Base-by-base conservation (phyloP, 345 rosid genomes). In the Adansonia digitata region DNA sequence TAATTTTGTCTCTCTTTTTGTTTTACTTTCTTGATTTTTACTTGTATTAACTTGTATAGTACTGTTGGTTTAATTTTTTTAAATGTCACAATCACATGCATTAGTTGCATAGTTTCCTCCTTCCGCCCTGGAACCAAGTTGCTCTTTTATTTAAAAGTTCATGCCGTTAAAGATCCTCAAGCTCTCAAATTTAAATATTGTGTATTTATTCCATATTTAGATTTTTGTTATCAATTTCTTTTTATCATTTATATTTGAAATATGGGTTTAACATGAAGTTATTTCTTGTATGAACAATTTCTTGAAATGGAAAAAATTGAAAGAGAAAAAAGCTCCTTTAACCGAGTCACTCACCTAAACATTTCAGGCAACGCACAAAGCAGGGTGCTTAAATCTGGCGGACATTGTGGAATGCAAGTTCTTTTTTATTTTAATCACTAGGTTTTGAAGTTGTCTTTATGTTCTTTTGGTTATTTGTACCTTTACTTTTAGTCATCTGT, bases 381-480 rank as follows among this genome's bases (percentile, higher is more conserved):
- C 98, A 60, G 98, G 98, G 72, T 96, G 99, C 84, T 83, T 92
- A 77, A 92, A 71, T 85, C 97, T 96, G 75, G 92, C 63, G 71
- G 98, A 96, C 78, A 75, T 87, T 82, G 86, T 91, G 79, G 99
- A 96, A 96, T 98, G 99, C 82, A 89, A 85, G 94, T 84, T 22
- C n/a, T n/a, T n/a, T n/a, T n/a, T n/a, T n/a, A n/a, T n/a, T n/a
- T n/a, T n/a, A n/a, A n/a, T n/a, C n/a, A n/a, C n/a, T n/a, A n/a
- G n/a, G n/a, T n/a, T n/a, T n/a, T n/a, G n/a, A n/a, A n/a, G n/a
- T n/a, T n/a, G n/a, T n/a, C n/a, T n/a, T n/a, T n/a, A n/a, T n/a
- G n/a, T n/a, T n/a, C n/a, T n/a, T n/a, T n/a, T n/a, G n/a, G n/a
- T n/a, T n/a, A n/a, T n/a, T n/a, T n/a, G n/a, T n/a, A n/a, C n/a